Conservation (phyloP, 805 yeast genomes). For the Sugiyamaella valdiviana region DNA sequence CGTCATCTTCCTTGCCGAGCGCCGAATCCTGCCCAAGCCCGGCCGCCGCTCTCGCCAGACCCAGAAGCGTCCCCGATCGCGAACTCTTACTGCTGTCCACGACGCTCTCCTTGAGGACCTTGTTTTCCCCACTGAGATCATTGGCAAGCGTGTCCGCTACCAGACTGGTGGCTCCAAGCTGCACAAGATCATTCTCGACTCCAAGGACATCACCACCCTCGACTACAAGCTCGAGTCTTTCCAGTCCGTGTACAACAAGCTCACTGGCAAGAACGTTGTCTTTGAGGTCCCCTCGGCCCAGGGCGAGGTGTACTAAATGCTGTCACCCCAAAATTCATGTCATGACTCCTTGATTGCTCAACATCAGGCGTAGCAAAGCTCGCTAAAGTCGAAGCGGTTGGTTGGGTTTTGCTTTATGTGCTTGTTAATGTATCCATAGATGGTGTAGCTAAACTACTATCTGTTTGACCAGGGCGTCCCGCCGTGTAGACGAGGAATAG, state of each 20-base stretch:
- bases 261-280: slow-evolving; percentile 99
- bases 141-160: slow-evolving; percentile 99
- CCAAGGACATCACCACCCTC: slow-evolving; percentile 93
- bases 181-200: slow-evolving; percentile 95
- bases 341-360: neutral
- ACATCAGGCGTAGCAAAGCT: neutral
- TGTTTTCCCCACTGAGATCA: slow-evolving; percentile 99
- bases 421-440: neutral
- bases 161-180: slow-evolving; percentile 98
- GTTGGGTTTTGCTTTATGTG: neutral
- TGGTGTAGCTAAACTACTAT: neutral
- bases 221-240: slow-evolving; percentile 99
- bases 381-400: neutral
- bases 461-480: no score
- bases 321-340: neutral
- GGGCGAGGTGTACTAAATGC: slow-evolving; percentile 33
- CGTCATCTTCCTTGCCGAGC: slow-evolving; percentile 98
- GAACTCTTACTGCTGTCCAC: slow-evolving; percentile 98
- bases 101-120: slow-evolving; percentile 98
- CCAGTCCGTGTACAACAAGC: slow-evolving; percentile 97
- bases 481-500: no score
- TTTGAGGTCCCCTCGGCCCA: slow-evolving; percentile 71
- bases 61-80: slow-evolving; percentile 99
- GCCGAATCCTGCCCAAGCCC: slow-evolving; percentile 99
- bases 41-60: slow-evolving; percentile 86